Base-by-base conservation (phyloP, 495 filamentous ascomycete genomes). In the Trichoderma reesei region DNA sequence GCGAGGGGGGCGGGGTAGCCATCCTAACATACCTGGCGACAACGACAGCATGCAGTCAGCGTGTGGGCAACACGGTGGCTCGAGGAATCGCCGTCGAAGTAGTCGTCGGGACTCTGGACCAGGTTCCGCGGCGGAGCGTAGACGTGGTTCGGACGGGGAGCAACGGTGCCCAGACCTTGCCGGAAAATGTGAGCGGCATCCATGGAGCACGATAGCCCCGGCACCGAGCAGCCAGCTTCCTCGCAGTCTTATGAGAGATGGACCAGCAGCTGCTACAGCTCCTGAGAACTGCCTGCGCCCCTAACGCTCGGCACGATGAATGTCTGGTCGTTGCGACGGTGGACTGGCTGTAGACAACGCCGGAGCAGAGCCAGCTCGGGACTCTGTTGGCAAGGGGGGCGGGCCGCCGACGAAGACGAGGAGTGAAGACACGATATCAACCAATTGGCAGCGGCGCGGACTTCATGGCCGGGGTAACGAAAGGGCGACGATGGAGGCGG, bases 31-130 rank as follows among this genome's bases (percentile, higher is more conserved):
- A 93, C 91, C 80, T 90, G 85, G 73, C 90, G 84, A 77, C 90
- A 94, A 67, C 91, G 81, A 67, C 88, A 90, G 69, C 91, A 96
- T 37, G 91, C 91, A 37, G 92, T 92, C 67, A 96, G 78, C 20
- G 91, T 94, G 74, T 94, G 89, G 62, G 88, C 89, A 67, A 91
- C 85, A 67, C 82, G 79, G 65, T 83, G 79, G 48, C 81, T 75
- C 60, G 72, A 75, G 65, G 76, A 75, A 54, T 76, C 74, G 63
- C 76, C 77, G 38, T 78, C 75, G 34, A 60, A 66, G 9, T 64
- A 70, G 41, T 71, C 68, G 20, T 72, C 69, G 9, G 65, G 62
- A 44, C 71, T 68, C 34, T 56, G 51, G 9, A 56, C 51, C 26
- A 56, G 34, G 31, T 16, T 56, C 34, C 51, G 51, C 20, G 51